Evolutionary conservation across 169 alveolate genomes (phyloP), one percentile per base, ranked within the genome.

Genomic region (Plasmodium blacklocki): DNA sequence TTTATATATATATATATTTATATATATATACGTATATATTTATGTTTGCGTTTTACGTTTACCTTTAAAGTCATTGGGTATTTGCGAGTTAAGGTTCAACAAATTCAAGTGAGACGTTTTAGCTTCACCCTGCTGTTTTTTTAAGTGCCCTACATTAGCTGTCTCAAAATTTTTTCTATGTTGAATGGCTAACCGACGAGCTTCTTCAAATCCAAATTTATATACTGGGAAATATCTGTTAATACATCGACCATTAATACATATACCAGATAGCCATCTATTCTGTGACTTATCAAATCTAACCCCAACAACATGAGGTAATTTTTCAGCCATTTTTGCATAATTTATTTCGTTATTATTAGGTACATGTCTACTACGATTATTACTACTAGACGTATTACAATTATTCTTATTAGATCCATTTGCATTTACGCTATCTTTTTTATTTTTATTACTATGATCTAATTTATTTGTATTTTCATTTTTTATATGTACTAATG

Each of bases 251-350:
- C 96, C 96, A 47, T 93, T 83, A 8, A 83, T 83, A 45, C 91
- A 83, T 56, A 83, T 83, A 26, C 91, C 91, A 21, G 96, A 94
- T 18, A 94, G 93, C 96, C 96, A 94, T 47, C 96, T 58, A 45
- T 94, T 95, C 60, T 94, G 96, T 1, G 96, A 93, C 50, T 94
- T 94, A 74, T 94, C 96, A 70, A 94, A 94, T 72, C 96, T 87
- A 26, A 94, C 94, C 7, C 96, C 96, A 29, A 94, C 94, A 39
- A 94, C 91, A 49, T 83, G 91, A 0, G 91, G 91, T 83, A 83
- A 18, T 15, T 83, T 67, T 45, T 83, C 91, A 18, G 91, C 91
- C 91, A 83, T 83, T 83, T 83, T 83, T 59, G 91, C 91, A 83
- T 83, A 83, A 83, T 83, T 83, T 68, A 52, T 83, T 21, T 83